A percentile compares a stretch with the other conserved stretches of the same genome.
These are phyloP conservation scores for Saccharomycopsis fermentans DNA, from an alignment of 805 yeast species.

Conservation along the genomic window DNA sequence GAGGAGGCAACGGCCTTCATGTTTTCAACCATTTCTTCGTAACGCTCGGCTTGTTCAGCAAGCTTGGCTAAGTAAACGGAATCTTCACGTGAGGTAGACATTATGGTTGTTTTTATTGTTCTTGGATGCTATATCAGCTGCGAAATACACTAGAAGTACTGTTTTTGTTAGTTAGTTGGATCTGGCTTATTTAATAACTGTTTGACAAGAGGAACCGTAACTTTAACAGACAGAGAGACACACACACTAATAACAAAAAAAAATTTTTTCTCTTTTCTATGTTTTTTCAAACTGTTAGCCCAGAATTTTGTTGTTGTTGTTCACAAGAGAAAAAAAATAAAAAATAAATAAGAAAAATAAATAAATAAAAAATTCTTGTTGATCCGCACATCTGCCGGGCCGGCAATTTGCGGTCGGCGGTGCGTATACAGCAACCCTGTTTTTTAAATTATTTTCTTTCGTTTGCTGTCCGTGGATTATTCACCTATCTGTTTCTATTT, in stretches of 20 bases:
- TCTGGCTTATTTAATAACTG: neutral
- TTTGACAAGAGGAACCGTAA: neutral
- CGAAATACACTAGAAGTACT: neutral
- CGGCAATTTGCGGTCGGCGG: neutral
- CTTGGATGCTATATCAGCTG: neutral
- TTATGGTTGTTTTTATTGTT: slow-evolving; percentile 22
- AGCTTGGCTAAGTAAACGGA: slow-evolving; percentile 95
- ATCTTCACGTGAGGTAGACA: slow-evolving; percentile 91
- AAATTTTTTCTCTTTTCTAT: neutral
- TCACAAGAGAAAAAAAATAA: neutral
- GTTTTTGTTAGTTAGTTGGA: neutral
- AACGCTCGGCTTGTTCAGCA: slow-evolving; percentile 99
- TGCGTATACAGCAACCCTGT: neutral
- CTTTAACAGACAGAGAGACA: neutral
- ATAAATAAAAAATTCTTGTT: neutral
- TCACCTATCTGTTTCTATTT: neutral
- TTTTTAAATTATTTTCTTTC: neutral
- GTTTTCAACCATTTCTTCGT: slow-evolving; percentile 98
- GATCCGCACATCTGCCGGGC: neutral
- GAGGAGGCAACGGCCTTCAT: slow-evolving; percentile 96
- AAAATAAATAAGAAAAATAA: neutral
- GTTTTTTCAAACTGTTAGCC: neutral
- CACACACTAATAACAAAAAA: neutral
- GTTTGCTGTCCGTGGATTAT: neutral
- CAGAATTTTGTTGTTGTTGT: neutral